These are phyloP conservation scores for Lachnellula occidentalis DNA, from an alignment of 2,329 filamentous ascomycete genomes.

Conservation along the genomic window DNA sequence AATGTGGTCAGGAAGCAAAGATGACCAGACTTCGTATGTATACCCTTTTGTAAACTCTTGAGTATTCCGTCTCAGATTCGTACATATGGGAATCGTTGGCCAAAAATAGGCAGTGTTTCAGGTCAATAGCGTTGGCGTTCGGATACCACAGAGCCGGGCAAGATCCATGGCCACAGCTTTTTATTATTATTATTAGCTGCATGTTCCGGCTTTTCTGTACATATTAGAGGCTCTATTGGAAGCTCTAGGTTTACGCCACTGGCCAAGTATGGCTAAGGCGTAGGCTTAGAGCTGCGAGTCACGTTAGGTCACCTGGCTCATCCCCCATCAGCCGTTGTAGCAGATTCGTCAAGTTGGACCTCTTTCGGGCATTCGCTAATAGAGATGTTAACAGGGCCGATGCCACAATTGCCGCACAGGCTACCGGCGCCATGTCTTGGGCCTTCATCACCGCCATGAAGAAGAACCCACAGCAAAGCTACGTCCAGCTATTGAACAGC, in stretches of 20 bases:
- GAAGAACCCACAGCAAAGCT: conserved; percentile 92
- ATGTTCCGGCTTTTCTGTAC: conserved; percentile 8
- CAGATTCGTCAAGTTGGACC: not conserved
- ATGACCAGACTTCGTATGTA: conserved; percentile 83
- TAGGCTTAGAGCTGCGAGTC: conserved; percentile 29
- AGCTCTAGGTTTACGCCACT: conserved; percentile 24
- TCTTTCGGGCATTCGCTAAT: conserved; percentile 15
- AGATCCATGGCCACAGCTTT: conserved; percentile 10
- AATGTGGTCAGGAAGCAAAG: conserved; percentile 96
- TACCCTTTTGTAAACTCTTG: conserved; percentile 41
- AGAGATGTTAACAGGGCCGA: conserved; percentile 60
- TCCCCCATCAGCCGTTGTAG: not conserved
- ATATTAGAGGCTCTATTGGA: conserved; percentile 13
- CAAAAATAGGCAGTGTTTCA: conserved; percentile 50
- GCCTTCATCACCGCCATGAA: conserved; percentile 89
- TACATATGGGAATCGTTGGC: conserved; percentile 53
- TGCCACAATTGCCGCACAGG: conserved; percentile 75
- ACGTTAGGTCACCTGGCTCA: conserved; percentile 27
- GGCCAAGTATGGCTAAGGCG: conserved; percentile 24
- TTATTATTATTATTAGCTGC: conserved; percentile 12
- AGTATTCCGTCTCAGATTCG: conserved; percentile 60
- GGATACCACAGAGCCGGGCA: conserved; percentile 18
- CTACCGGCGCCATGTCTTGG: conserved; percentile 97
- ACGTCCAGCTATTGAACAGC: conserved; percentile 91
- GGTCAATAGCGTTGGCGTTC: conserved; percentile 21